A percentile compares a stretch with the other conserved stretches of the same genome.
These are phyloP conservation scores for Phytophthora agathidicida DNA, from an alignment of 352 stramenopile species.

Conservation along the genomic window DNA sequence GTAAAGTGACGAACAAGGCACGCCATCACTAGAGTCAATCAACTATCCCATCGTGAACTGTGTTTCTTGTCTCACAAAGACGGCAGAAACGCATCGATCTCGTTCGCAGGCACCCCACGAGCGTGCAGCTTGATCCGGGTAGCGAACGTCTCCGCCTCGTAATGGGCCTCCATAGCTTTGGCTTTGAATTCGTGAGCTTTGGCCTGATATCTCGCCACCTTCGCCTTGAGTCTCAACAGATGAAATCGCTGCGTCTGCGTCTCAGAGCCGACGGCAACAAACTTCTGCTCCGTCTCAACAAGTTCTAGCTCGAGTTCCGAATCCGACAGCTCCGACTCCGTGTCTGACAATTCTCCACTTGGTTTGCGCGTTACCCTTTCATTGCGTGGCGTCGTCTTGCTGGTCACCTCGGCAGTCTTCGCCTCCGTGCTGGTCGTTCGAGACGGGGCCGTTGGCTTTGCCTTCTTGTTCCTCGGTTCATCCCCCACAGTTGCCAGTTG, in stretches of 20 bases:
- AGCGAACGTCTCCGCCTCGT: background rate
- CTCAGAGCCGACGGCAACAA: too few species aligned
- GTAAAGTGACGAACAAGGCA: too few species aligned
- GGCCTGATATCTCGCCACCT: background rate
- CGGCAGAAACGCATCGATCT: too few species aligned
- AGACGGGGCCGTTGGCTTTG: too few species aligned
- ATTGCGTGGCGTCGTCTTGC: background rate
- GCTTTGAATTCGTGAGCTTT: background rate
- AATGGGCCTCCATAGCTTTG: background rate
- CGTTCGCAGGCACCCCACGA: background rate
- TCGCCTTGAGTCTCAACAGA: background rate
- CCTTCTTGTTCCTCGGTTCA: background rate
- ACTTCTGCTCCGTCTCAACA: background rate
- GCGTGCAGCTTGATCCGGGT: background rate
- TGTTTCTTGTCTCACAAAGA: too few species aligned
- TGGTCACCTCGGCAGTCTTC: background rate
- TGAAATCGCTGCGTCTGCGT: background rate
- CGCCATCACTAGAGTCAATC: too few species aligned
- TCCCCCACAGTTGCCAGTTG: too few species aligned
- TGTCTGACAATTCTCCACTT: background rate
- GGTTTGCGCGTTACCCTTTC: too few species aligned
- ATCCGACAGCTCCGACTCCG: background rate
- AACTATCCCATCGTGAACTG: too few species aligned
- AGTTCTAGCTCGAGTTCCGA: too few species aligned
- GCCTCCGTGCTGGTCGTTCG: background rate